Evolutionary conservation across 2,329 filamentous ascomycete species (phyloP).

Genomic region (Westerdykella ornata): DNA sequence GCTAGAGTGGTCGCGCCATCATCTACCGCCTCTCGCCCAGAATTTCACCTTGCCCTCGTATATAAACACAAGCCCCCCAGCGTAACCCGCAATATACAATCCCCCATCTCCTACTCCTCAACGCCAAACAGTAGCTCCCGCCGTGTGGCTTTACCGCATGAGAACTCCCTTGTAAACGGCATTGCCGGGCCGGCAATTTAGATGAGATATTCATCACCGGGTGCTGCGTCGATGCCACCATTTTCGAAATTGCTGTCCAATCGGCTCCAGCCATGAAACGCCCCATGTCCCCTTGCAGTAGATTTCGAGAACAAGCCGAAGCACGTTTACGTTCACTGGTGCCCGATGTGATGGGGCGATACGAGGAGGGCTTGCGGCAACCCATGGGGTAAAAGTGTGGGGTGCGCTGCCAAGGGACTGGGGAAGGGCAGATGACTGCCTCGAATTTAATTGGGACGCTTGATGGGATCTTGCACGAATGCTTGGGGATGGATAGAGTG

Average conservation of each 20-base stretch:
- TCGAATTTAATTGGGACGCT: slow-evolving; percentile 11
- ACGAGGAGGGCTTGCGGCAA: background rate
- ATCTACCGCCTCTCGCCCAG: too few species aligned
- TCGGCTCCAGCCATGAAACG: slow-evolving; percentile 7
- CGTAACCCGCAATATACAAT: slow-evolving; percentile 7
- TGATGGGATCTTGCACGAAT: slow-evolving; percentile 13
- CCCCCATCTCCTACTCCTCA: slow-evolving; percentile 3
- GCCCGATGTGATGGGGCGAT: background rate
- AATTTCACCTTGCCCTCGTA: slow-evolving; percentile 2
- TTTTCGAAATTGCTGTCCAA: slow-evolving; percentile 9
- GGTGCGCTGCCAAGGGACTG: slow-evolving; percentile 14
- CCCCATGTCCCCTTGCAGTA: slow-evolving; percentile 3
- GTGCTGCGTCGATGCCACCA: background rate
- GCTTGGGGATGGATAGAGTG: slow-evolving; percentile 13
- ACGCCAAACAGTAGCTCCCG: slow-evolving; percentile 3
- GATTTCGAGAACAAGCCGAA: background rate
- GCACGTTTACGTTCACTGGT: background rate
- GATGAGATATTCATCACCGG: slow-evolving; percentile 13
- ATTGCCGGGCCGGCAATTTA: slow-evolving; percentile 17
- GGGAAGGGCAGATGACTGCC: slow-evolving; percentile 14
- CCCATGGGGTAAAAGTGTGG: slow-evolving; percentile 9
- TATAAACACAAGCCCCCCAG: slow-evolving; percentile 2
- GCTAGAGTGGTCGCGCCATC: too few species aligned
- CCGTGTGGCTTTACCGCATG: background rate
- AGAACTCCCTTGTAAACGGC: slow-evolving; percentile 3